phyloP scores from a whole-genome alignment of 2,329 filamentous ascomycete species.

The Clarireedia monteithiana region DNA sequence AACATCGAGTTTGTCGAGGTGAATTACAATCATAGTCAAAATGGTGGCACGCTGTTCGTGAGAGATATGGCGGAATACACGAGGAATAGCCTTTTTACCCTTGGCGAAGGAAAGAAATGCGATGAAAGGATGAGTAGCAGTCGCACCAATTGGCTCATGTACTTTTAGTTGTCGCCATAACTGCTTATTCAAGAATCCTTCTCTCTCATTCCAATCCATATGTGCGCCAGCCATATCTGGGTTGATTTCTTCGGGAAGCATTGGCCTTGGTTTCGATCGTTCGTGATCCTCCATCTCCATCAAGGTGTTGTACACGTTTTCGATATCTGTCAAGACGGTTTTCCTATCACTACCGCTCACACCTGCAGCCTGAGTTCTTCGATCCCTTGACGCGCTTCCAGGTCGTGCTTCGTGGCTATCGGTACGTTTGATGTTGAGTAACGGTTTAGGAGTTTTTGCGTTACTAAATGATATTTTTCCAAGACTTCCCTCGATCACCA shows the following conservation, averaged over 20 bases:
- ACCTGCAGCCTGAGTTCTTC: conserved; percentile 33
- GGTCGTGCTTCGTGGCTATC: conserved; percentile 57
- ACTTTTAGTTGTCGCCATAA: conserved; percentile 87
- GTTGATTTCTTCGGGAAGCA: conserved; percentile 53
- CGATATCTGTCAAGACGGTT: conserved; percentile 76
- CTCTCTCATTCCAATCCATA: conserved; percentile 69
- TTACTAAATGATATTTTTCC: conserved; percentile 99
- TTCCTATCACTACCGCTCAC: conserved; percentile 69
- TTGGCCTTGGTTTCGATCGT: conserved; percentile 64
- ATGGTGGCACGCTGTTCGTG: conserved; percentile 92
- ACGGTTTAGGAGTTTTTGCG: conserved; percentile 89
- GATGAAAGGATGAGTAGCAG: conserved; percentile 85
- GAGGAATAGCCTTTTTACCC: conserved; percentile 91
- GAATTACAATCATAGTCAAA: conserved; percentile 89
- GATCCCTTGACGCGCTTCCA: conserved; percentile 37
- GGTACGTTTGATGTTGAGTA: conserved; percentile 88
- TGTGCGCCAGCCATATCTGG: conserved; percentile 65
- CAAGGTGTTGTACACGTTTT: conserved; percentile 76
- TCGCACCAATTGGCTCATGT: conserved; percentile 78
- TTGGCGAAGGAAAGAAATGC: conserved; percentile 90
- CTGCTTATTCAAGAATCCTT: conserved; percentile 64
- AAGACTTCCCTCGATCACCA: conserved; percentile 91
- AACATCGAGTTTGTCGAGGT: conserved; percentile 87
- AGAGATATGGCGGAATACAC: conserved; percentile 88
- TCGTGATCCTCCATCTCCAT: conserved; percentile 95